Evolutionary conservation across 768 basidiomycete species (phyloP), one percentile per base, ranked within the genome.

Genomic region (Floccularia luteovirens): DNA sequence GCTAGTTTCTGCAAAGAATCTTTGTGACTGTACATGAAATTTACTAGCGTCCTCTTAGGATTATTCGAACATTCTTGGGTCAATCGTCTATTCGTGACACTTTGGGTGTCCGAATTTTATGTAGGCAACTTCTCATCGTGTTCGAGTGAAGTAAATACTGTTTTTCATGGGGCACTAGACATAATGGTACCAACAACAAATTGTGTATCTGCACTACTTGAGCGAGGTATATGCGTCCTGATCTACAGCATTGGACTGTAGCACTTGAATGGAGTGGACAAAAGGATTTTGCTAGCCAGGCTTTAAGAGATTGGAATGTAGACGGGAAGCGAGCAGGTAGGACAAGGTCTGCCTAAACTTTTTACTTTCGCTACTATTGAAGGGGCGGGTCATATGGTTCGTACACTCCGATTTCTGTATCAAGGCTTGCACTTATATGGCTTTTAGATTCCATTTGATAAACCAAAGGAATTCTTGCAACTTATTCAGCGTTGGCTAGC

Each of bases 151-250:
- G 78, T 91, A 34, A 54, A 55, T 0, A 2, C 4, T 4, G 75
- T 70, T 0, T 91, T 90, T 51, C n/a, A 16, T 21, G 37, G 33
- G 0, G 49, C 66, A 4, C 54, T 69, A 30, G 83, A 84, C 49
- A 37, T 47, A 10, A 44, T 53, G 17, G 67, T 66, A 24, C 65
- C 70, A 31, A 65, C 78, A 38, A 58, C 74, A 49, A 53, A 76
- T 56, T 77, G 84, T 55, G 67, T 85, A 43, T 68, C 74, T 2
- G 74, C 69, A 0, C 70, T 90, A 27, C 74, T 90, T 11, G 86
- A 90, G 44, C 75, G 83, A n/a, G 79, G 77, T 0, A 63, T 91
- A 19, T 69, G 74, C 2, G 74, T 81, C 12, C 67, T 90, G 21
- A 75, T 82, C 39, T 87, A 85, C 47, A 79, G 55, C 58, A 62